Conservation (phyloP, 495 filamentous ascomycete genomes). For the Tuber indicum region DNA sequence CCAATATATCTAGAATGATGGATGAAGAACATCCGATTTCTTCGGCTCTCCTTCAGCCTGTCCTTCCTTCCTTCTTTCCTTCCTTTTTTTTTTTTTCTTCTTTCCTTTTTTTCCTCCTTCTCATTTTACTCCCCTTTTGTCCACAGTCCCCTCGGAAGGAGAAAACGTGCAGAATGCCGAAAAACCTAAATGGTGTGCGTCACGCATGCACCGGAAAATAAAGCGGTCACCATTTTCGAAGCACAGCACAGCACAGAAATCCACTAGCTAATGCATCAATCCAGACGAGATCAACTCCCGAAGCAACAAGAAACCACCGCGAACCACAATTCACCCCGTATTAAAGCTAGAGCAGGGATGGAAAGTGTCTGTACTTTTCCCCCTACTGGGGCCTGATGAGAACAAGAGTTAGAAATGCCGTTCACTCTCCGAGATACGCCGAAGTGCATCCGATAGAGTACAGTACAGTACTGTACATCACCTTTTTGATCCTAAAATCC, state of each 20-base stretch:
- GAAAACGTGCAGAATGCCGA: slow-evolving; percentile 23
- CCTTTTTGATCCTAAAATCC: not conserved
- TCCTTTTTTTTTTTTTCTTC: not conserved
- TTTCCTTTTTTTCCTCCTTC: slow-evolving; percentile 15
- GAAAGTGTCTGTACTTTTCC: not conserved
- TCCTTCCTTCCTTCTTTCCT: not conserved
- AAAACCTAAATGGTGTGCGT: slow-evolving; percentile 32
- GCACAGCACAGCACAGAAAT: slow-evolving; percentile 2
- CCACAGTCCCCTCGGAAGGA: slow-evolving; percentile 15
- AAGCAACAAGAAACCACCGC: not conserved
- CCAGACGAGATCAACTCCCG: slow-evolving; percentile 1
- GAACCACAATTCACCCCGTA: slow-evolving; percentile 1
- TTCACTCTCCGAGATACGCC: slow-evolving; percentile 2
- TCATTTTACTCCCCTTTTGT: slow-evolving; percentile 18
- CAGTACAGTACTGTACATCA: not conserved
- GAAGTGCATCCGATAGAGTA: not conserved
- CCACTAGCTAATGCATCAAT: slow-evolving; percentile 4
- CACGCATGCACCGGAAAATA: slow-evolving; percentile 33
- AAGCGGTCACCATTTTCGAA: slow-evolving; percentile 25
- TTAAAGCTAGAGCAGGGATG: slow-evolving; percentile 1
- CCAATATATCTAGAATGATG: slow-evolving; percentile 3
- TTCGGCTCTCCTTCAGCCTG: not conserved
- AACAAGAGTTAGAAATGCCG: not conserved
- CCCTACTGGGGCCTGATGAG: not conserved
- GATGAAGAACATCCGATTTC: slow-evolving; percentile 4